A percentile compares a stretch with the other conserved stretches of the same genome.
These are phyloP conservation scores for Phaffia rhodozyma DNA, from an alignment of 1,284 basidiomycete species.

Conservation along the genomic window DNA sequence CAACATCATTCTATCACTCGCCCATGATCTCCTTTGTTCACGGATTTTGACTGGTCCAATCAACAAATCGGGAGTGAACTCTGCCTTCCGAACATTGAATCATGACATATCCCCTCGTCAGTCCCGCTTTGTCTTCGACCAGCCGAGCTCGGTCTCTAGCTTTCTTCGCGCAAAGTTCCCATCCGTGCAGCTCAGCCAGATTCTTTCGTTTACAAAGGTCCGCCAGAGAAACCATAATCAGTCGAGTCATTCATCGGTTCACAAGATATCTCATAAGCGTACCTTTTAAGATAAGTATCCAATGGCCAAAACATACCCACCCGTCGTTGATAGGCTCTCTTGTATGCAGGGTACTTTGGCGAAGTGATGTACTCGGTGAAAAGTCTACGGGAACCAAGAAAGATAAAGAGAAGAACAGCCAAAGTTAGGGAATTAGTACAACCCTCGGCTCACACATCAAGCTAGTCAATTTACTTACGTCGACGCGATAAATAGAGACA, in stretches of 20 bases:
- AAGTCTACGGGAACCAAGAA: slow-evolving; percentile 3
- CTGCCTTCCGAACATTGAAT: too few relatives aligned
- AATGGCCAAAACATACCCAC: slow-evolving; percentile 64
- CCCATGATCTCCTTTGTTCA: too few relatives aligned
- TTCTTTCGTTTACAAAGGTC: neutral
- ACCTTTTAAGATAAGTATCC: slow-evolving; percentile 32
- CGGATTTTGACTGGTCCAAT: too few relatives aligned
- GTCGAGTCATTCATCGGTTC: neutral
- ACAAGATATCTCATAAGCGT: slow-evolving; percentile 10
- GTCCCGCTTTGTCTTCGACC: slow-evolving; percentile 1
- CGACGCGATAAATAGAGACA: slow-evolving; percentile 52
- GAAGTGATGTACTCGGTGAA: slow-evolving; percentile 62
- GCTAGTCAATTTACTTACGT: slow-evolving; percentile 33
- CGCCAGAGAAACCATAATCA: neutral
- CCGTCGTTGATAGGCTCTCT: slow-evolving; percentile 56
- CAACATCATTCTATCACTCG: too few relatives aligned
- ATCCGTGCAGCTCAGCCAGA: neutral
- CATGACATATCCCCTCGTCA: neutral
- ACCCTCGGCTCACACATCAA: neutral
- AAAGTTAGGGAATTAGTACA: neutral
- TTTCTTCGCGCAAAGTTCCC: slow-evolving; percentile 7
- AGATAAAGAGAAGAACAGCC: neutral
- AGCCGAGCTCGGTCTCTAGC: slow-evolving; percentile 13
- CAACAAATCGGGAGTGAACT: too few relatives aligned
- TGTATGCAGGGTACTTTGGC: slow-evolving; percentile 55